Evolutionary conservation across 805 yeast genomes (phyloP).

Genomic region (Helenozyma rhizophorensis): DNA sequence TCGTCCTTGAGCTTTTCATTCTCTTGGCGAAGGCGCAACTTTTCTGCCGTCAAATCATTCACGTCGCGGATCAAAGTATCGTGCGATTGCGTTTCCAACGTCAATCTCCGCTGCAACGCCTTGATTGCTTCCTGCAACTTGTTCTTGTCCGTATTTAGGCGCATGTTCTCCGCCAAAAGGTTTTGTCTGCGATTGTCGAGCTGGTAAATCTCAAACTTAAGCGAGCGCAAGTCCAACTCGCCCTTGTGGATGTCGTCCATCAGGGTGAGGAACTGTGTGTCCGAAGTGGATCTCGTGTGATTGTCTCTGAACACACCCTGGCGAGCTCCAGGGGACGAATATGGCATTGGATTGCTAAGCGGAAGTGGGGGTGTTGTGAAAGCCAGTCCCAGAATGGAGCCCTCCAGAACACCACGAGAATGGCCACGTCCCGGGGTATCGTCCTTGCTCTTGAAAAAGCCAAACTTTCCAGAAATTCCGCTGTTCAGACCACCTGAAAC

Average conservation of each 20-base stretch:
- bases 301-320: slow-evolving; percentile 12
- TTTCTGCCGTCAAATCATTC: slow-evolving; percentile 44
- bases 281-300: slow-evolving; percentile 43
- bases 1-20: slow-evolving; percentile 10
- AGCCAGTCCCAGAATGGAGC: slow-evolving; percentile 31
- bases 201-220: slow-evolving; percentile 38
- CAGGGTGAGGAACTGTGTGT: slow-evolving; percentile 28
- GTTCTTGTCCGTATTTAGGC: slow-evolving; percentile 25
- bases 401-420: slow-evolving; percentile 37
- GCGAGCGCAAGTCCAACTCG: slow-evolving; percentile 36
- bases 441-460: slow-evolving; percentile 28
- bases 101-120: slow-evolving; percentile 38
- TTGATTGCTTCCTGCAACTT: slow-evolving; percentile 32
- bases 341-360: slow-evolving; percentile 20
- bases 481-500: slow-evolving; percentile 31
- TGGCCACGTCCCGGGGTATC: slow-evolving; percentile 24
- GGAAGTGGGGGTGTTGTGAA: slow-evolving; percentile 47
- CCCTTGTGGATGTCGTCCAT: slow-evolving; percentile 11
- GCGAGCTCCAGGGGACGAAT: too few relatives aligned
- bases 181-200: slow-evolving; percentile 24
- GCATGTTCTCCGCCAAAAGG: slow-evolving; percentile 22
- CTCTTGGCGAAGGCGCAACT: slow-evolving; percentile 35
- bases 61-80: slow-evolving; percentile 47
- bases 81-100: slow-evolving; percentile 39
- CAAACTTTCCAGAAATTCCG: slow-evolving; percentile 25